A percentile compares a stretch with the other conserved stretches of the same genome.
These are phyloP conservation scores for Pseudogymnoascus pannorum DNA, from an alignment of 2,329 filamentous ascomycete species.

Conservation along the genomic window DNA sequence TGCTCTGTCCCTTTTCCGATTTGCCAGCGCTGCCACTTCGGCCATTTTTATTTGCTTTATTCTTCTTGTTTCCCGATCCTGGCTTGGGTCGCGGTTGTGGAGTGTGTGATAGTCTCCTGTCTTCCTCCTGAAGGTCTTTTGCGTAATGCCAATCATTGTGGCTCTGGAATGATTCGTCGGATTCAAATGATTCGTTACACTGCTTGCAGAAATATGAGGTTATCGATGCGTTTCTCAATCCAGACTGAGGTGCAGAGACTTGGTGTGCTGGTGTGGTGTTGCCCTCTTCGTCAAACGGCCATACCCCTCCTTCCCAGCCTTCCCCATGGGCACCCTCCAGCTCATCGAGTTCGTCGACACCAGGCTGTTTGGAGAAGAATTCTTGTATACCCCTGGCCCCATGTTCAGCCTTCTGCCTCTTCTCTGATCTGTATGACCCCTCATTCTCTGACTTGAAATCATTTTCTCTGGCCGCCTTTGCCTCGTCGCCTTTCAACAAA, in stretches of 20 bases:
- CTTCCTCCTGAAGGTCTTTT: conserved; percentile 63
- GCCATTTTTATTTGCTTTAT: not conserved
- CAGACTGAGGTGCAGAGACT: not conserved
- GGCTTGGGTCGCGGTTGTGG: conserved; percentile 17
- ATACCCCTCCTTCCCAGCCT: not conserved
- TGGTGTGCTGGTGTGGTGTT: not conserved
- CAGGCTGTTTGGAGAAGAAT: conserved; percentile 22
- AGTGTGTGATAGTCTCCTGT: conserved; percentile 21
- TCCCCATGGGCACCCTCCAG: conserved; percentile 22
- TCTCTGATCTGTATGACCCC: conserved; percentile 22
- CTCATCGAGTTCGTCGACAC: conserved; percentile 24
- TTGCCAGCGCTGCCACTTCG: conserved; percentile 16
- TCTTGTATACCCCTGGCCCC: conserved; percentile 22
- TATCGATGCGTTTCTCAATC: not conserved
- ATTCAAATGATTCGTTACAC: conserved; percentile 56
- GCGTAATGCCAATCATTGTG: conserved; percentile 96
- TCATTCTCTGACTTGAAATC: conserved; percentile 11
- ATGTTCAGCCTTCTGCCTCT: conserved; percentile 25
- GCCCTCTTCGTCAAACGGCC: not conserved
- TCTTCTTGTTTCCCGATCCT: not conserved
- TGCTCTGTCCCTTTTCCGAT: conserved; percentile 46
- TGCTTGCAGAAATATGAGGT: conserved; percentile 43
- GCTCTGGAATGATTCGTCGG: conserved; percentile 55
- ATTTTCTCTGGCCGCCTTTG: conserved; percentile 33
- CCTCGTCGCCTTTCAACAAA: conserved; percentile 67